Evolutionary conservation across 2,329 filamentous ascomycete genomes (phyloP), one percentile per base, ranked within the genome.

Genomic region (Colletotrichum plurivorum): DNA sequence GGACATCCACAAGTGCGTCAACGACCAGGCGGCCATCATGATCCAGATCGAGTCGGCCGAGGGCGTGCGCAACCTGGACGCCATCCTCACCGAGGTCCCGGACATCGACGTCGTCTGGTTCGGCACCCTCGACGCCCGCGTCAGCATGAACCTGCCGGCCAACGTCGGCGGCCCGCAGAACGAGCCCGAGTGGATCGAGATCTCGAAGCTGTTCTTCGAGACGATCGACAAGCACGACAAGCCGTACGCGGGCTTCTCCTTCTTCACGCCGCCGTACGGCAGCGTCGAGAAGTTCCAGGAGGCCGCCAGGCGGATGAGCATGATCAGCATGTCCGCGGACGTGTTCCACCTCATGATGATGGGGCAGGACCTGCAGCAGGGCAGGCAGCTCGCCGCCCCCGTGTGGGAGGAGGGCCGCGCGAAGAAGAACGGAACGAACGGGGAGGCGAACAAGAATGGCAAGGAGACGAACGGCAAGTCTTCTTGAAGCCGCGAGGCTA

Each of bases 91-190:
- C 15, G 81, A 79, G 66, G 78, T 79, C 27, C 81, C 82, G 1
- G 80, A 84, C 48, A 83, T 86, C 36, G 84, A 85, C 72, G 74
- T 80, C 18, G 82, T 84, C 16, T 86, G 84, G 83, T 78, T 85
- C 1, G 84, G 84, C 55, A 74, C 73, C 5, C 77, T 86, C 18
- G 84, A 86, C 75, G 75, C 74, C 31, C 77, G 84, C 39, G 72
- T 85, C 62, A 81, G 76, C 74, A 85, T 86, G 84, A 80, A 79
- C 63, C 71, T 85, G 20, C 73, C 76, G 2, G 76, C 71, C 43
- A 78, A 78, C 54, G 71, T 72, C 31, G 78, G 78, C 72, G 69
- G 69, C 78, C 22, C 48, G 5, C 58, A 61, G 46, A 67, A 71
- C 3, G 84, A 85, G 73, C 78, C 78, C 15, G 83, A 84, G 67